These are phyloP conservation scores for Nannochloris sp. DNA, from an alignment of 139 green algal species.

Conservation along the genomic window DNA sequence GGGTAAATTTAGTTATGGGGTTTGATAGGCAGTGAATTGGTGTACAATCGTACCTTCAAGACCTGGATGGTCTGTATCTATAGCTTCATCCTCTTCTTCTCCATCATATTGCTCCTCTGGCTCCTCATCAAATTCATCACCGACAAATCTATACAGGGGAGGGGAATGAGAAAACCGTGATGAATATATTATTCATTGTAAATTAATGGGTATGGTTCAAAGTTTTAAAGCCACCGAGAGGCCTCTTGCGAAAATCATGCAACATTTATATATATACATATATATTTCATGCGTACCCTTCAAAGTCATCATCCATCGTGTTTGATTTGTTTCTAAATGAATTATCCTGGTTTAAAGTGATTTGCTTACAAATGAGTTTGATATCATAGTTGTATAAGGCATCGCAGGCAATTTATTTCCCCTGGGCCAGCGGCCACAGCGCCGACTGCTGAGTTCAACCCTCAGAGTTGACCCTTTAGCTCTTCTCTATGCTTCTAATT, in stretches of 20 bases:
- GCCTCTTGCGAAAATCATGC: too few species aligned
- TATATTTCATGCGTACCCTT: constrained; percentile 8
- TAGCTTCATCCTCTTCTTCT: constrained; percentile 10
- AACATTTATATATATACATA: constrained; percentile 22
- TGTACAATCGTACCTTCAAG: background rate
- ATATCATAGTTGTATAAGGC: background rate
- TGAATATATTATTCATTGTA: too few species aligned
- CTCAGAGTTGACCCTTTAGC: background rate
- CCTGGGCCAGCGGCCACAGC: too few species aligned
- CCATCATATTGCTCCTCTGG: constrained; percentile 4
- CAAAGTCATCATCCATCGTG: constrained; percentile 34
- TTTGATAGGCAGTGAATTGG: background rate
- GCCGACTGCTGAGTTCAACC: too few species aligned
- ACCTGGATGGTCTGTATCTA: constrained; percentile 4
- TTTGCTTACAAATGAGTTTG: background rate
- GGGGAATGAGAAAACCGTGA: background rate
- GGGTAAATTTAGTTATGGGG: background rate
- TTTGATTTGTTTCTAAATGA: constrained; percentile 51
- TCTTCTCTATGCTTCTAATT: background rate
- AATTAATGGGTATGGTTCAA: too few species aligned
- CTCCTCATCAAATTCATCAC: constrained; percentile 10
- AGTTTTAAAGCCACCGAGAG: too few species aligned
- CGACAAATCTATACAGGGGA: constrained; percentile 5
- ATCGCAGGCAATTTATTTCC: background rate
- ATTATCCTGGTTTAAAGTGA: background rate